phyloP scores from a whole-genome alignment of 2,329 filamentous ascomycete genomes.

The Colletotrichum plurivorum region DNA sequence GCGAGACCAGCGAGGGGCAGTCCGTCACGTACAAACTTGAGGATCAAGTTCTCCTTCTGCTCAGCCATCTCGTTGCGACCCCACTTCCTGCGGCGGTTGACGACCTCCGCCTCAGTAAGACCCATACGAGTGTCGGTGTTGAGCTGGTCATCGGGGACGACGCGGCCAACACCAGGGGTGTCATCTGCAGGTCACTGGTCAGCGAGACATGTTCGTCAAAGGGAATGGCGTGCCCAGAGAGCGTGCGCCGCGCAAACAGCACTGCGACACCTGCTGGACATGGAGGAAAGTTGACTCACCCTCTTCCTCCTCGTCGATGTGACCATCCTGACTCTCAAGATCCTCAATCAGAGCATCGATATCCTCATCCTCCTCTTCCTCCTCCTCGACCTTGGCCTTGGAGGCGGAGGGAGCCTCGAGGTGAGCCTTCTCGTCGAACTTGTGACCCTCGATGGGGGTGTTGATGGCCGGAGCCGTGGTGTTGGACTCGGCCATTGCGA shows the following conservation, averaged over 20 bases:
- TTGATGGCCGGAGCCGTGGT: constrained; percentile 70
- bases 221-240: too few species aligned
- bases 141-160: constrained; percentile 81
- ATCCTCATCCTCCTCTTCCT: constrained; percentile 82
- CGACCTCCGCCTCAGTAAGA: constrained; percentile 80
- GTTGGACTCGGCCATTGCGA: constrained; percentile 69
- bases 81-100: constrained; percentile 74
- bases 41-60: constrained; percentile 86
- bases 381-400: constrained; percentile 67
- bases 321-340: constrained; percentile 85
- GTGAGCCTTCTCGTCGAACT: constrained; percentile 75
- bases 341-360: constrained; percentile 91
- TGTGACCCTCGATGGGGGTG: constrained; percentile 75
- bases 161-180: constrained; percentile 68
- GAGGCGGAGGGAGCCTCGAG: constrained; percentile 51
- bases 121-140: constrained; percentile 81
- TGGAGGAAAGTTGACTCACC: constrained; percentile 48
- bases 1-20: neutral
- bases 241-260: neutral
- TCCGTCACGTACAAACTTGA: constrained; percentile 76
- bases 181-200: constrained; percentile 43
- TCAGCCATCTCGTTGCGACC: constrained; percentile 91
- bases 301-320: constrained; percentile 74
- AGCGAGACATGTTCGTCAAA: neutral
- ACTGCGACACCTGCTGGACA: neutral